phyloP scores from a whole-genome alignment of 1,284 basidiomycete genomes.

The Heterobasidion occidentale region DNA sequence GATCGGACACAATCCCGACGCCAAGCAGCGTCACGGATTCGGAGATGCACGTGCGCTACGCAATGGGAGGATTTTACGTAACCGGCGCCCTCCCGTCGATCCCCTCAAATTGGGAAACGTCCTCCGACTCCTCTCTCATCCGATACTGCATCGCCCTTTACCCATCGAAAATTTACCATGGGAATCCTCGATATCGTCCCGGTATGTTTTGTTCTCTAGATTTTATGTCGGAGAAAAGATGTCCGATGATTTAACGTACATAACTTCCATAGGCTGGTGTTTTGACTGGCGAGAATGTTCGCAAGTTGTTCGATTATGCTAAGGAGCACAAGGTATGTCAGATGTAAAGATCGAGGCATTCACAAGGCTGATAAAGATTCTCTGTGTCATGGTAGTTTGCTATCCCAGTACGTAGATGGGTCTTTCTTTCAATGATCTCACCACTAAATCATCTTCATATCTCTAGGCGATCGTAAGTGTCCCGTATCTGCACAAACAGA shows the following conservation, averaged over 20 bases:
- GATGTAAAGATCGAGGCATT: neutral
- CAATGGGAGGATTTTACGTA: neutral
- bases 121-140: neutral
- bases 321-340: slow-evolving; percentile 68
- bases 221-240: neutral
- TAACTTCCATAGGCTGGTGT: slow-evolving; percentile 62
- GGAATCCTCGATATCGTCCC: slow-evolving; percentile 68
- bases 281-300: slow-evolving; percentile 80
- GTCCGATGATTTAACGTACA: neutral
- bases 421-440: slow-evolving; percentile 3
- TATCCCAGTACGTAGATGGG: slow-evolving; percentile 60
- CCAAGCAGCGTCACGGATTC: neutral
- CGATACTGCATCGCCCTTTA: neutral
- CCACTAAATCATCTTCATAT: slow-evolving; percentile 9
- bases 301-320: slow-evolving; percentile 86
- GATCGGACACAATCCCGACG: too few species aligned
- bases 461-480: slow-evolving; percentile 65
- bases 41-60: neutral
- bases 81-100: neutral
- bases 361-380: neutral
- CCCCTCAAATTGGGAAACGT: neutral
- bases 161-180: slow-evolving; percentile 28
- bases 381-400: slow-evolving; percentile 51
- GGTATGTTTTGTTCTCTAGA: slow-evolving; percentile 29
- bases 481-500: slow-evolving; percentile 4